phyloP scores from a whole-genome alignment of 495 filamentous ascomycete genomes.

The Penicillium atrosanguineum region DNA sequence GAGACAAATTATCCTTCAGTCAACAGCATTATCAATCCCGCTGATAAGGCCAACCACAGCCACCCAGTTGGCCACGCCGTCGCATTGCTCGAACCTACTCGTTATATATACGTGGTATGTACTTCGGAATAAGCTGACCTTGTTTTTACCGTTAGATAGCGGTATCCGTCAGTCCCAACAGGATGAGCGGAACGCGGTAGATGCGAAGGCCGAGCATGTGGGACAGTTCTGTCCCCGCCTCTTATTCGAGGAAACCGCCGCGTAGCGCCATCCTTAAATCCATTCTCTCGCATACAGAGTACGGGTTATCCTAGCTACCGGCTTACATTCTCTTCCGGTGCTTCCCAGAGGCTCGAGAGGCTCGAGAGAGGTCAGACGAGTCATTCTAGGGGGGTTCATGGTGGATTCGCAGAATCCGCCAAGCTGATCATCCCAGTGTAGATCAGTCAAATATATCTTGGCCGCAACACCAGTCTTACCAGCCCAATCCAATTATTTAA shows the following conservation, averaged over 20 bases:
- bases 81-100: slow-evolving; percentile 23
- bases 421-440: neutral
- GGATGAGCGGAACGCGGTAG: slow-evolving; percentile 23
- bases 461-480: too few species aligned
- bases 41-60: slow-evolving; percentile 41
- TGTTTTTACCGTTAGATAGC: neutral
- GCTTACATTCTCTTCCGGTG: neutral
- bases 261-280: slow-evolving; percentile 9
- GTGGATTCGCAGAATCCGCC: neutral
- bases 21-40: slow-evolving; percentile 27
- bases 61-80: slow-evolving; percentile 3
- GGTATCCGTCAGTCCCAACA: slow-evolving; percentile 2
- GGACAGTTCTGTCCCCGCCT: neutral
- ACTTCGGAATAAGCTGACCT: neutral
- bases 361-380: neutral
- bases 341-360: neutral
- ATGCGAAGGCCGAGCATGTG: slow-evolving; percentile 12
- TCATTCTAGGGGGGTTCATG: neutral
- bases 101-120: neutral
- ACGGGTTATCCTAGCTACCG: slow-evolving; percentile 11
- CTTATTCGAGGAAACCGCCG: slow-evolving; percentile 15
- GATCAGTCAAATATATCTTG: neutral
- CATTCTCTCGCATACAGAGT: slow-evolving; percentile 17
- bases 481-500: neutral
- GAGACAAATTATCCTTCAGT: slow-evolving; percentile 16